A percentile compares a stretch with the other conserved stretches of the same genome.
Conservation (phyloP, 306 rosid genomes). For the Ammopiptanthus mongolicus region DNA sequence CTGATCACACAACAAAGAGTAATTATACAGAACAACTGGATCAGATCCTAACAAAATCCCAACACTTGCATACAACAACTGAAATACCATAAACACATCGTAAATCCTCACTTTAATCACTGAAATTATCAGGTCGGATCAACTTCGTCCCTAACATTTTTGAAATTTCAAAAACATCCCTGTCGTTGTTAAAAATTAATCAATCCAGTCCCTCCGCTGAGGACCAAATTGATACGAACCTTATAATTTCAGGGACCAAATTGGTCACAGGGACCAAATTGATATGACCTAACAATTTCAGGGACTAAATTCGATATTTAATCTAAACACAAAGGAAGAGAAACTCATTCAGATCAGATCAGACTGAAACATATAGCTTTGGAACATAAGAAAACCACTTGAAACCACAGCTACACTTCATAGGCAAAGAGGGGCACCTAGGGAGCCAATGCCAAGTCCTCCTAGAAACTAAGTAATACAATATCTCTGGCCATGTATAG, state of each 20-base stretch:
- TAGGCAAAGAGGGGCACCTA: constrained; percentile 68
- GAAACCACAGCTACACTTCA: constrained; percentile 80
- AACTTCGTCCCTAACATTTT: too few species aligned
- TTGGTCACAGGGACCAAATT: too few species aligned
- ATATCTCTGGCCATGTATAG: constrained; percentile 88
- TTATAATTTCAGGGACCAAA: too few species aligned
- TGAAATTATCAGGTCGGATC: too few species aligned
- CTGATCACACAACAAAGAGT: neutral
- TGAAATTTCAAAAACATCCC: too few species aligned
- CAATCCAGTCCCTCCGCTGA: too few species aligned
- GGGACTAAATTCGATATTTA: too few species aligned
- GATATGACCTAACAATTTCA: too few species aligned
- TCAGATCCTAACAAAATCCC: neutral
- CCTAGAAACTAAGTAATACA: constrained; percentile 62
- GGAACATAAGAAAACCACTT: constrained; percentile 91
- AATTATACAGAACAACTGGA: neutral
- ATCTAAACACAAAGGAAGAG: neutral
- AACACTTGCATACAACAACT: neutral
- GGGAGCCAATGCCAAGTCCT: constrained; percentile 97
- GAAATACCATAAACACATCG: neutral
- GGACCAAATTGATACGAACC: too few species aligned
- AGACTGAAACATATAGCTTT: constrained; percentile 42
- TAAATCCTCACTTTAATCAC: too few species aligned
- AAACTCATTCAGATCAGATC: neutral
- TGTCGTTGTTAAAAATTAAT: too few species aligned